A percentile compares a stretch with the other conserved stretches of the same genome.
Conservation (phyloP, 345 rosid species). For the Gossypium mustelinum region DNA sequence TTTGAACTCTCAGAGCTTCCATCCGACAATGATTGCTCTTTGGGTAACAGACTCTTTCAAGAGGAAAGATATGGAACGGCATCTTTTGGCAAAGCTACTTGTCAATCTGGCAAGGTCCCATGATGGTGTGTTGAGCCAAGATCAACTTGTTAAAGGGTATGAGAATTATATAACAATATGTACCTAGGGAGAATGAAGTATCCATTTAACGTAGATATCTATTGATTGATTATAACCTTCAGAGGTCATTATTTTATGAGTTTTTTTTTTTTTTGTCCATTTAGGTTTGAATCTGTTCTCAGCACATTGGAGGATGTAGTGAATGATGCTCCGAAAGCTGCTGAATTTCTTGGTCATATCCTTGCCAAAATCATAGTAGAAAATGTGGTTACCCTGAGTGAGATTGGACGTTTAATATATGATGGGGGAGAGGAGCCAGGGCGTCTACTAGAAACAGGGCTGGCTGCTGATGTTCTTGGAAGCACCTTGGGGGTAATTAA, state of each 20-base stretch:
- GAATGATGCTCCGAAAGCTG: slow-evolving; percentile 88
- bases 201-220: background rate
- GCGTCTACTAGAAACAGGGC: slow-evolving; percentile 50
- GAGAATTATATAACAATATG: background rate
- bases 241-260: background rate
- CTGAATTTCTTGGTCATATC: slow-evolving; percentile 71
- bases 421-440: slow-evolving; percentile 80
- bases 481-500: slow-evolving; percentile 60
- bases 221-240: background rate
- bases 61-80: slow-evolving; percentile 86
- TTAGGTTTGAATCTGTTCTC: slow-evolving; percentile 74
- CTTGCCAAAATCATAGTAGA: slow-evolving; percentile 51
- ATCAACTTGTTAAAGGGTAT: slow-evolving; percentile 78
- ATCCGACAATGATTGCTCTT: slow-evolving; percentile 81
- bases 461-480: slow-evolving; percentile 82
- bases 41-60: slow-evolving; percentile 96
- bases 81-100: slow-evolving; percentile 78
- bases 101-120: slow-evolving; percentile 52
- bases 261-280: background rate
- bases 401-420: slow-evolving; percentile 49
- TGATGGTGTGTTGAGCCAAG: slow-evolving; percentile 40
- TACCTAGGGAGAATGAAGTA: background rate
- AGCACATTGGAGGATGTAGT: slow-evolving; percentile 77
- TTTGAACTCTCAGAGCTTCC: slow-evolving; percentile 66
- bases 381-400: slow-evolving; percentile 43